Conservation (phyloP, 768 basidiomycete genomes). For the Suillus occidentalis region DNA sequence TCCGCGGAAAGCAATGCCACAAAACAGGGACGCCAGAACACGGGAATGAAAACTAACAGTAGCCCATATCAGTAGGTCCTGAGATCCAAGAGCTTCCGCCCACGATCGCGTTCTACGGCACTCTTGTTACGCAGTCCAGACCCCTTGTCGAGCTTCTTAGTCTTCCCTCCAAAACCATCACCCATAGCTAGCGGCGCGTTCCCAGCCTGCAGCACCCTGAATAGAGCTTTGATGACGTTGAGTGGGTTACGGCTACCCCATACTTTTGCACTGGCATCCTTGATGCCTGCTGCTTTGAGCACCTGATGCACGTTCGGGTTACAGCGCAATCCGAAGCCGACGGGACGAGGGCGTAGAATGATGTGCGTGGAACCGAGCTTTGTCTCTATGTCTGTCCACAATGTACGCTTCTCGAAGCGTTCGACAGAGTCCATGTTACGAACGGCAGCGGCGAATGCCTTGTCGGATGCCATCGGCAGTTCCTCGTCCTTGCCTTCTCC, state of each 20-base stretch:
- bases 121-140: conserved; percentile 64
- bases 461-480: conserved; percentile 47
- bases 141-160: conserved; percentile 72
- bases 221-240: conserved; percentile 82
- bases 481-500: conserved; percentile 80
- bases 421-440: conserved; percentile 91
- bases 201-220: conserved; percentile 84
- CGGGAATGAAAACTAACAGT: background rate
- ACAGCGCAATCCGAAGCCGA: conserved; percentile 90
- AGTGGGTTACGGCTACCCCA: conserved; percentile 85
- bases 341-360: conserved; percentile 75
- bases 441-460: conserved; percentile 69
- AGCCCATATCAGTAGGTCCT: conserved; percentile 42
- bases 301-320: conserved; percentile 89
- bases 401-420: conserved; percentile 92
- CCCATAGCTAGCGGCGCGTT: conserved; percentile 81
- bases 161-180: conserved; percentile 74
- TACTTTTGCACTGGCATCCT: conserved; percentile 93
- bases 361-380: conserved; percentile 87
- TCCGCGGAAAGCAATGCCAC: conserved; percentile 2
- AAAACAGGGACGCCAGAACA: background rate
- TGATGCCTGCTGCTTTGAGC: conserved; percentile 91
- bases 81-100: conserved; percentile 71
- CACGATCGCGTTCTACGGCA: conserved; percentile 81
- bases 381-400: conserved; percentile 84